Evolutionary conservation across 2,329 filamentous ascomycete genomes (phyloP).

Genomic region (Fusarium sp.): DNA sequence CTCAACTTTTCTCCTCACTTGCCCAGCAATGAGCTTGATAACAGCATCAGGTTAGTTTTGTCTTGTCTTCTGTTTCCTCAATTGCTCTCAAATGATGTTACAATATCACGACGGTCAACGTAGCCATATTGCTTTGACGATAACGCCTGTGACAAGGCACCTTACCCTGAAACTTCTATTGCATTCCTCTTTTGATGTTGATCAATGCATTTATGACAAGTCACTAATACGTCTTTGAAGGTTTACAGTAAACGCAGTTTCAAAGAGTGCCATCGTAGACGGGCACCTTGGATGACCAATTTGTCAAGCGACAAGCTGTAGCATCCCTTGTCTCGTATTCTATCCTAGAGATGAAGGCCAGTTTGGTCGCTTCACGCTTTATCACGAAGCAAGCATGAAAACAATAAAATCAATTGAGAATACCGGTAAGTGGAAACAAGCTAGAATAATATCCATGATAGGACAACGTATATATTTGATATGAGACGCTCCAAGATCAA

Average conservation of each 20-base stretch:
- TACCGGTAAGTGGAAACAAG: slow-evolving; percentile 6
- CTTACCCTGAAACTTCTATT: slow-evolving; percentile 21
- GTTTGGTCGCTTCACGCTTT: too few species aligned
- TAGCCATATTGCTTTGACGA: slow-evolving; percentile 59
- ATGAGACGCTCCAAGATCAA: not conserved
- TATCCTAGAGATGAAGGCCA: not conserved
- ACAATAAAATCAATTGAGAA: not conserved
- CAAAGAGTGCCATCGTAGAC: not conserved
- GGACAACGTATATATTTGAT: slow-evolving; percentile 30
- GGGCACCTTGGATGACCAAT: too few species aligned
- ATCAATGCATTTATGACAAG: not conserved
- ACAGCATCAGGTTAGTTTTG: slow-evolving; percentile 43
- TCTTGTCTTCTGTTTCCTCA: not conserved
- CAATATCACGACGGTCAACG: slow-evolving; percentile 60
- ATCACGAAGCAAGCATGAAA: not conserved
- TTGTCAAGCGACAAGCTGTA: slow-evolving; percentile 11
- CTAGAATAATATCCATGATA: not conserved
- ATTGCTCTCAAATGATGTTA: slow-evolving; percentile 50
- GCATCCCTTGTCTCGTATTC: not conserved
- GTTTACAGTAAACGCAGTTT: not conserved
- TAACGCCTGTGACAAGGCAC: slow-evolving; percentile 58
- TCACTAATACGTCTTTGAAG: slow-evolving; percentile 22
- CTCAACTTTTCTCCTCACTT: not conserved
- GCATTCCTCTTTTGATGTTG: not conserved
- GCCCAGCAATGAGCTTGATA: not conserved